Evolutionary conservation across 345 rosid species (phyloP).

Genomic region (Boechera stricta): DNA sequence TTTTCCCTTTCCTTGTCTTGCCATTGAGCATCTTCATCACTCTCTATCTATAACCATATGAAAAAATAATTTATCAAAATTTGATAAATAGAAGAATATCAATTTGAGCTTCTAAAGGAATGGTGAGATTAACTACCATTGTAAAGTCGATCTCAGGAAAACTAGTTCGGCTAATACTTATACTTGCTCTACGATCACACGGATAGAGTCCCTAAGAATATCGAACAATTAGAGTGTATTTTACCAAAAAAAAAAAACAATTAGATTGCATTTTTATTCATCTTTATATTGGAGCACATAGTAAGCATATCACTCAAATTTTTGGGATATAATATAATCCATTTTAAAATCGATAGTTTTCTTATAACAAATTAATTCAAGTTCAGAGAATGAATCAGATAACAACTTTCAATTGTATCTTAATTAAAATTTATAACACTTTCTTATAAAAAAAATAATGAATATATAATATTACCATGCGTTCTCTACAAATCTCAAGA

Average conservation of each 20-base stretch:
- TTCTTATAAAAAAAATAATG: not conserved
- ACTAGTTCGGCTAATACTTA: conserved; percentile 45
- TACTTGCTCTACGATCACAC: conserved; percentile 66
- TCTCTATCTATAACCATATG: conserved; percentile 59
- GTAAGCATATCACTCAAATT: not conserved
- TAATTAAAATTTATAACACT: not conserved
- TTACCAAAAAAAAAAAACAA: not conserved
- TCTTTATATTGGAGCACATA: not conserved
- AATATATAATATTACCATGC: conserved; percentile 41
- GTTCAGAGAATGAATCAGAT: not conserved
- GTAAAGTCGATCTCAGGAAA: conserved; percentile 73
- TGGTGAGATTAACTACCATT: conserved; percentile 45
- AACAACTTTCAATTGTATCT: not conserved
- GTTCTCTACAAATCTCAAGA: conserved; percentile 81
- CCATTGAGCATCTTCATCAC: conserved; percentile 73
- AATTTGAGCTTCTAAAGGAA: not conserved
- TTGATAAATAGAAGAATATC: not conserved
- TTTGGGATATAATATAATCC: not conserved
- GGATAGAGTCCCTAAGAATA: conserved; percentile 70
- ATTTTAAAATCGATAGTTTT: not conserved
- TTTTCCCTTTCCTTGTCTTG: conserved; percentile 54
- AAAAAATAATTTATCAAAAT: not conserved
- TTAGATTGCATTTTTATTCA: not conserved
- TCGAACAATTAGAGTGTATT: not conserved
- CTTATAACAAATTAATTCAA: not conserved